Conservation (phyloP, 1,139 yeast species). For the Kodamaea ohmeri region DNA sequence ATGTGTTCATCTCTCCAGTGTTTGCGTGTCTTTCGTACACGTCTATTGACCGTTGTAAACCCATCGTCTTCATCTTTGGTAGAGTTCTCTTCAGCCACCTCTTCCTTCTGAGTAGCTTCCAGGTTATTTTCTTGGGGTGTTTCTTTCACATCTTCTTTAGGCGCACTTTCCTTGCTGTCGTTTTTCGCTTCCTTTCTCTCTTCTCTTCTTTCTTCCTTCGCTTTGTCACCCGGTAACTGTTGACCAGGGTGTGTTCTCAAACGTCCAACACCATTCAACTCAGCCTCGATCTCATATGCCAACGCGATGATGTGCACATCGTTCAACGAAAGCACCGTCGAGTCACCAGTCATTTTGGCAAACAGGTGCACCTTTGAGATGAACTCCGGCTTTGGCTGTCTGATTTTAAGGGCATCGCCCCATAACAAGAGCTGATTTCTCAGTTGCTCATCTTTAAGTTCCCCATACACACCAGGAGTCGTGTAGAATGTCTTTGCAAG, state of each 20-base stretch:
- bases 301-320: conserved; percentile 92
- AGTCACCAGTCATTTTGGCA: conserved; percentile 90
- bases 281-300: conserved; percentile 81
- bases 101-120: conserved; percentile 9
- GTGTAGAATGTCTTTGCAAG: conserved; percentile 73
- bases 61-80: conserved; percentile 12
- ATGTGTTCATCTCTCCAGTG: conserved; percentile 41
- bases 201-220: conserved; percentile 8
- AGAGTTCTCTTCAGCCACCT: conserved; percentile 10
- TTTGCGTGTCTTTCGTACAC: conserved; percentile 13
- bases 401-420: conserved; percentile 61
- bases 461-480: conserved; percentile 87
- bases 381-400: conserved; percentile 72
- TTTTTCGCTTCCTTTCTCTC: conserved; percentile 15
- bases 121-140: conserved; percentile 7
- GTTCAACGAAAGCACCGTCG: conserved; percentile 77
- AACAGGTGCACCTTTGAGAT: conserved; percentile 68
- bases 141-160: too few relatives aligned
- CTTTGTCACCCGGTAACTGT: conserved; percentile 9
- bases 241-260: conserved; percentile 76
- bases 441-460: conserved; percentile 82
- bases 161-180: too few relatives aligned
- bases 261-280: conserved; percentile 63
- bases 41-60: conserved; percentile 10
- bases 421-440: conserved; percentile 74